Evolutionary conservation across 2,329 filamentous ascomycete genomes (phyloP), one percentile per base, ranked within the genome.

Genomic region (Paracamarosporium sp.): DNA sequence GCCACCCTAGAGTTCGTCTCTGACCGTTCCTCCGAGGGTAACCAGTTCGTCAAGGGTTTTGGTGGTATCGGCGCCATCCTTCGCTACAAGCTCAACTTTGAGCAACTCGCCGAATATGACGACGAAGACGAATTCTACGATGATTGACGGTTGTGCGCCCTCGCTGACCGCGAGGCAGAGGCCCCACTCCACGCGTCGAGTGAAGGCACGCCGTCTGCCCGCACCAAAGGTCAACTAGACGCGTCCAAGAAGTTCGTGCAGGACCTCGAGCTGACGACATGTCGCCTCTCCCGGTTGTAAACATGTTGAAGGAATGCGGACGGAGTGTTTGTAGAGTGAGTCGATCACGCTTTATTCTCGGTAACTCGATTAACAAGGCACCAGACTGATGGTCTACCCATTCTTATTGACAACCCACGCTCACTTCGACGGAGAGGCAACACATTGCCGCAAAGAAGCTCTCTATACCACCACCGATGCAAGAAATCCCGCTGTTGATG

Each of bases 61-160:
- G 95, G 95, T 89, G 95, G 95, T 75, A 97, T 99, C 71, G 95
- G 95, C 68, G 94, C 94, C 65, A 90, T 99, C 74, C 88, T 99
- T 76, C 93, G 95, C 70, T 99, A 99, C 88, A 97, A 97, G 85
- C 92, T 99, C 85, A 99, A 99, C 85, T 99, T 99, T 82, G 96
- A 99, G 82, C 96, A 99, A 81, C 86, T 99, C 80, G 90, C 90
- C 79, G 95, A 98, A 78, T 85, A 90, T 74, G 93, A 96, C 78
- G 80, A 82, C 60, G 94, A 98, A 79, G 81, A 83, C 67, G 94
- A 98, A 78, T 94, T 94, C 81, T 97, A 96, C 84, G 89, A 91
- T 79, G 87, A 96, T 95, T 94, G 91, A 94, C 90, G 89, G 86
- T 87, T 88, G 87, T 87, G 91, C 84, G 85, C 86, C 91, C 91